Percentiles rank a stretch among this genome's conserved stretches.
phyloP scores from a whole-genome alignment of 139 green algal species.

The Chlamydomonas incerta region DNA sequence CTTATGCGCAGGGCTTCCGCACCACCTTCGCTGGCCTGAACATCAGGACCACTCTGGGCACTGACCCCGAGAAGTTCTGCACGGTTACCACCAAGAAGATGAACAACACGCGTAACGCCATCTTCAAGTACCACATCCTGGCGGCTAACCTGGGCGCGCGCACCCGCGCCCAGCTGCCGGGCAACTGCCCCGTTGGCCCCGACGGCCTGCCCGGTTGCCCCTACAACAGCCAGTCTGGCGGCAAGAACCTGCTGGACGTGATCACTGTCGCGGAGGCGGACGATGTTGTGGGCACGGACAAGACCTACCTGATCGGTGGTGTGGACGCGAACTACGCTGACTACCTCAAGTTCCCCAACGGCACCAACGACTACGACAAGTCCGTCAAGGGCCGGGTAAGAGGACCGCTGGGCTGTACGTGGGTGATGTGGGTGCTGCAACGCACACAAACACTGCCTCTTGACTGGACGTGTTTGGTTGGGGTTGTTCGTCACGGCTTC shows the following conservation, averaged over 20 bases:
- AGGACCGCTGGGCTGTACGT: neutral
- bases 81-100: neutral
- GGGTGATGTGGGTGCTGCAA: neutral
- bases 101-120: neutral
- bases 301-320: slow-evolving; percentile 3
- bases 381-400: slow-evolving; percentile 15
- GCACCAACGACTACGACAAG: neutral
- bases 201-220: neutral
- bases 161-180: neutral
- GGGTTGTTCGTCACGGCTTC: too few relatives aligned
- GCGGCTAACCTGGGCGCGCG: neutral
- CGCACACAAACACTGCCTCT: too few relatives aligned
- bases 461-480: too few relatives aligned
- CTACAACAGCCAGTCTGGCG: neutral
- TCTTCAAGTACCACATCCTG: slow-evolving; percentile 21
- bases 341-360: neutral
- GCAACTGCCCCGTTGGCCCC: neutral
- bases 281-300: neutral
- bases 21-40: neutral
- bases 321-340: neutral
- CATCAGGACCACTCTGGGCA: neutral
- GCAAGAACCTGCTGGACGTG: slow-evolving; percentile 13
- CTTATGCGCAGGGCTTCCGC: neutral
- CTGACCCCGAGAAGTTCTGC: neutral
- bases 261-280: neutral